These are phyloP conservation scores for Calonectria leucothoes DNA, from an alignment of 2,329 filamentous ascomycete species.

Conservation along the genomic window DNA sequence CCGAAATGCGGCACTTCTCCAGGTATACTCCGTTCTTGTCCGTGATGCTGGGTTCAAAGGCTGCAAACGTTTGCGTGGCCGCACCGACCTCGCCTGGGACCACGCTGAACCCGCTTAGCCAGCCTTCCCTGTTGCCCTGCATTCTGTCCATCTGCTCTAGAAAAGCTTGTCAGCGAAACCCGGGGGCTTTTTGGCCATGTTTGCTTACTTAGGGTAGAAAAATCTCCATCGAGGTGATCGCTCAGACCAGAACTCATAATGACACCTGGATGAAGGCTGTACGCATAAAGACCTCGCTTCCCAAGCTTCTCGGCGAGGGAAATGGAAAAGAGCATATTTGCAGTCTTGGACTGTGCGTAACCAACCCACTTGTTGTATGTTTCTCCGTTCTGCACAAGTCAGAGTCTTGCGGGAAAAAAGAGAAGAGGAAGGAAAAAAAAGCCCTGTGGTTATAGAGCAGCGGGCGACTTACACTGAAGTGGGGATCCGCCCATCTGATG, in stretches of 20 bases:
- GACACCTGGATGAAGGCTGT: conserved; percentile 50
- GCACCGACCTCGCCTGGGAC: conserved; percentile 44
- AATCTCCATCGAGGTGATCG: conserved; percentile 35
- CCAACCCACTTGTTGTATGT: conserved; percentile 46
- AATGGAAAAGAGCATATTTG: conserved; percentile 49
- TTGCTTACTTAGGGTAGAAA: conserved; percentile 31
- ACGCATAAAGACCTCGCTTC: conserved; percentile 43
- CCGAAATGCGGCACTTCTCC: conserved; percentile 46
- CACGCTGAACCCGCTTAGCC: conserved; percentile 22
- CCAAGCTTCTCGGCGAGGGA: conserved; percentile 47
- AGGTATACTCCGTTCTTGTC: conserved; percentile 49
- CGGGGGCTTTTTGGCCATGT: rapidly evolving
- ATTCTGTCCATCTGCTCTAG: conserved; percentile 33
- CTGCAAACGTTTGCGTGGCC: conserved; percentile 50
- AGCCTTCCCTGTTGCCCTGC: conserved; percentile 38
- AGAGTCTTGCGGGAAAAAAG: neutral
- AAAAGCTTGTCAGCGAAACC: neutral
- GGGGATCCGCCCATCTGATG: conserved; percentile 49
- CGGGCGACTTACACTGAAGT: conserved; percentile 42
- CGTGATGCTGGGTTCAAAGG: conserved; percentile 50
- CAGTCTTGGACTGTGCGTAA: conserved; percentile 54
- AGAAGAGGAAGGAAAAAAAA: no score
- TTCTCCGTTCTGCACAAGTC: conserved; percentile 44
- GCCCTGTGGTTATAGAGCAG: neutral
- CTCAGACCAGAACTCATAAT: conserved; percentile 37